A percentile compares a stretch with the other conserved stretches of the same genome.
Evolutionary conservation across 345 rosid species (phyloP).

Genomic region (Gossypium thurberi): DNA sequence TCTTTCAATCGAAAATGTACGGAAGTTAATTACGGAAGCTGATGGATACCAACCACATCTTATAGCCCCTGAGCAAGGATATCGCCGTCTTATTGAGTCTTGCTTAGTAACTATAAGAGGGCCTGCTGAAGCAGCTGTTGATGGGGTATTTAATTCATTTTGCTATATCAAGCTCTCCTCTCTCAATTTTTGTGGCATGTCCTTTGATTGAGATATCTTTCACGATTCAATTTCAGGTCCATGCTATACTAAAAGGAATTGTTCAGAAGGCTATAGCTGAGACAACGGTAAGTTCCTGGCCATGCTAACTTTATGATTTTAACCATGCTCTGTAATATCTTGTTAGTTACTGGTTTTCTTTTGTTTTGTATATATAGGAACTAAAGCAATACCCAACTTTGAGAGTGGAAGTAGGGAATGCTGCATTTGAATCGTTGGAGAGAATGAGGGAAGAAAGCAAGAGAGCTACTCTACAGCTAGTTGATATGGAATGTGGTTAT

Average conservation of each 20-base stretch:
- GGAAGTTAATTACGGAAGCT: constrained; percentile 89
- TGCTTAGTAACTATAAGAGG: constrained; percentile 70
- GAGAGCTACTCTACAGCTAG: constrained; percentile 75
- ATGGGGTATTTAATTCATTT: constrained; percentile 46
- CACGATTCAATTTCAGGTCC: constrained; percentile 44
- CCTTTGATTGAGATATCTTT: constrained; percentile 8
- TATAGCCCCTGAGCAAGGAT: constrained; percentile 97
- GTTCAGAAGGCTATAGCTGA: constrained; percentile 68
- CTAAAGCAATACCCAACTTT: constrained; percentile 86
- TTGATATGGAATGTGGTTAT: constrained; percentile 92
- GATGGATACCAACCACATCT: constrained; percentile 99
- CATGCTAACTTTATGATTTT: background rate
- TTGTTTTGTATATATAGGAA: constrained; percentile 42
- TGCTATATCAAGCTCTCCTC: background rate
- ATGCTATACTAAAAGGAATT: constrained; percentile 77
- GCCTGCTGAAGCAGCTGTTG: constrained; percentile 98
- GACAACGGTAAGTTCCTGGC: constrained; percentile 45
- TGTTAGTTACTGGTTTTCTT: background rate
- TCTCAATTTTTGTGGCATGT: background rate
- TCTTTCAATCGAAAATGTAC: constrained; percentile 77
- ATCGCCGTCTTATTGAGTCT: constrained; percentile 91
- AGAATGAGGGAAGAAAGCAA: constrained; percentile 93
- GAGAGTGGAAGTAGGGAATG: constrained; percentile 75
- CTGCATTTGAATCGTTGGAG: constrained; percentile 78
- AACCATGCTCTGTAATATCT: background rate